A percentile compares a stretch with the other conserved stretches of the same genome.
phyloP scores from a whole-genome alignment of 129 eudicot genomes.

The Flaveria ramosissima region DNA sequence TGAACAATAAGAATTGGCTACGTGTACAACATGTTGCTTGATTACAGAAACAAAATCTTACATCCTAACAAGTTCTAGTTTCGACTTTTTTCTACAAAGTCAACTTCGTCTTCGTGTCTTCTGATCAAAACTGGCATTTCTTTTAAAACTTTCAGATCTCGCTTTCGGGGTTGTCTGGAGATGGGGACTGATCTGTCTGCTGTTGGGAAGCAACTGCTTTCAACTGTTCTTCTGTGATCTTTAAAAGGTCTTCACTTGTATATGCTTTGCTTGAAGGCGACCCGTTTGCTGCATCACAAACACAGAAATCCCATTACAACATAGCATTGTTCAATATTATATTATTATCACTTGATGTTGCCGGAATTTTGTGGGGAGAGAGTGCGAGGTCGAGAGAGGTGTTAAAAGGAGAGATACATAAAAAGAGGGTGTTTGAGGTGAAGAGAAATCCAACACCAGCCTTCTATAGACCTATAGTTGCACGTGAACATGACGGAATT shows the following conservation, averaged over 20 bases:
- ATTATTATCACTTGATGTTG: too few species aligned
- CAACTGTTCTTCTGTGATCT: slow-evolving; percentile 63
- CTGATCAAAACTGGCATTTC: slow-evolving; percentile 20
- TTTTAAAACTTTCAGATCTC: slow-evolving; percentile 28
- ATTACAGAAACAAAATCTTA: slow-evolving; percentile 18
- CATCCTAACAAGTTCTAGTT: slow-evolving; percentile 21
- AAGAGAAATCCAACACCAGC: too few species aligned
- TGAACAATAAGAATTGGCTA: slow-evolving; percentile 14
- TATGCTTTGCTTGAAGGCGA: slow-evolving; percentile 41
- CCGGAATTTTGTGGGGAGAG: too few species aligned
- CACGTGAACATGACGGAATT: too few species aligned
- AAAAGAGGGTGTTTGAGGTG: too few species aligned
- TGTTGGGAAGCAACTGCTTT: slow-evolving; percentile 49
- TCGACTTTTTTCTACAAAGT: background rate
- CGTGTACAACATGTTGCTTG: slow-evolving; percentile 19
- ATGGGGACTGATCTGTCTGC: slow-evolving; percentile 38
- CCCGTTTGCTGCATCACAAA: slow-evolving; percentile 42
- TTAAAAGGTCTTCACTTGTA: slow-evolving; percentile 56
- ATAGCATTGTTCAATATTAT: background rate
- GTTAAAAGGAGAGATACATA: too few species aligned
- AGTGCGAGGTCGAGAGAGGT: too few species aligned
- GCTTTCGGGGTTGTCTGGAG: slow-evolving; percentile 27
- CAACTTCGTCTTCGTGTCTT: background rate
- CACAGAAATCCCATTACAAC: background rate
- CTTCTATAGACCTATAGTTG: too few species aligned